Evolutionary conservation across 192 early-diverging fungal genomes (phyloP).

Genomic region (Globomyces pollinis-pini): DNA sequence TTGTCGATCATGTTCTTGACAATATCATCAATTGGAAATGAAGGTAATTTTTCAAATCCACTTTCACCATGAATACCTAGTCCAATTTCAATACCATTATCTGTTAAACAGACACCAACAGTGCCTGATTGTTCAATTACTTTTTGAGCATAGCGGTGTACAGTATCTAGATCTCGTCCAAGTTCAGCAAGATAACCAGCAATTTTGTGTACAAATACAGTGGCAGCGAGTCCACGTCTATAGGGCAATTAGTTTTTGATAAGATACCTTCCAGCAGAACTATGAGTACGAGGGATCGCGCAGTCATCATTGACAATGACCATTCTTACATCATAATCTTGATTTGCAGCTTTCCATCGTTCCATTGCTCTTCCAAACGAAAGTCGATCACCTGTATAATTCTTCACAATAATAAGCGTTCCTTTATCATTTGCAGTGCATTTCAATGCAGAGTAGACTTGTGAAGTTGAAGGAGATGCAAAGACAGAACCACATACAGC

Average conservation of each 20-base stretch:
- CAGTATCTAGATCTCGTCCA: constrained; percentile 28
- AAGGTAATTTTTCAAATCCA: constrained; percentile 34
- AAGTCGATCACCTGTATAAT: constrained; percentile 69
- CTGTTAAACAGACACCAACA: constrained; percentile 68
- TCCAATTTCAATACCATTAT: constrained; percentile 59
- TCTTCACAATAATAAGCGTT: constrained; percentile 73
- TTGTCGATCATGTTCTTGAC: constrained; percentile 28
- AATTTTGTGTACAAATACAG: constrained; percentile 67
- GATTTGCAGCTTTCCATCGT: constrained; percentile 54
- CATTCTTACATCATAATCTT: constrained; percentile 59
- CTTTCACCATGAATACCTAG: constrained; percentile 83
- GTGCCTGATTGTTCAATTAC: constrained; percentile 61
- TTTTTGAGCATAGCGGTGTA: constrained; percentile 46
- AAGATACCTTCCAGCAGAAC: neutral
- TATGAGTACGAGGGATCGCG: constrained; percentile 58
- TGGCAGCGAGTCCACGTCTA: constrained; percentile 70
- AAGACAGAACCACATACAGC: constrained; percentile 80
- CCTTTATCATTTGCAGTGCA: constrained; percentile 56
- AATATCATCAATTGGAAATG: constrained; percentile 30
- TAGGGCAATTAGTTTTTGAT: constrained; percentile 50
- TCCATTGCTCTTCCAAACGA: constrained; percentile 72
- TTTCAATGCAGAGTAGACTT: constrained; percentile 67
- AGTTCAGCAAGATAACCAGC: constrained; percentile 62
- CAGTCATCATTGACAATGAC: constrained; percentile 82
- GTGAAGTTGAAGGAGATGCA: constrained; percentile 73